Evolutionary conservation across 495 filamentous ascomycete genomes (phyloP).

Genomic region (Tirmania nivea): DNA sequence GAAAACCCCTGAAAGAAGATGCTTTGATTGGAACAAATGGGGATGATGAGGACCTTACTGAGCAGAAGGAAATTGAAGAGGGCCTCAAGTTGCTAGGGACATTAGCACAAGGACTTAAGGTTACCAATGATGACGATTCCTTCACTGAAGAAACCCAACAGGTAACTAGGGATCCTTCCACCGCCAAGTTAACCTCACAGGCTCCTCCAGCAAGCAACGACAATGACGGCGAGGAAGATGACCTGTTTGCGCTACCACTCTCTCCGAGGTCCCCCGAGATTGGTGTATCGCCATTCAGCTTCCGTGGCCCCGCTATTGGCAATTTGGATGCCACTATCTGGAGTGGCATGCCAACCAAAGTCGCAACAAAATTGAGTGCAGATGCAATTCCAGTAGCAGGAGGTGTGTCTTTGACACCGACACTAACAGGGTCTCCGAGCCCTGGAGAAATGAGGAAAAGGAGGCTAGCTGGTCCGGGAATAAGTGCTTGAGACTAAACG

Average conservation of each 20-base stretch:
- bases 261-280: constrained; percentile 16
- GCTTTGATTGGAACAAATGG: neutral
- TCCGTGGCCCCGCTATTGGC: constrained; percentile 10
- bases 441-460: neutral
- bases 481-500: too few species aligned
- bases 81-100: neutral
- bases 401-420: neutral
- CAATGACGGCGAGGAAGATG: constrained; percentile 9
- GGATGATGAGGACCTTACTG: neutral
- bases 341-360: neutral
- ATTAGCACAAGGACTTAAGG: neutral
- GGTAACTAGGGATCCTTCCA: neutral
- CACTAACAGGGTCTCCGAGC: neutral
- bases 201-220: neutral
- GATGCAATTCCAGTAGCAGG: neutral
- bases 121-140: neutral
- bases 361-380: neutral
- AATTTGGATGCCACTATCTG: constrained; percentile 1
- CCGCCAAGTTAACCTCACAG: neutral
- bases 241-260: constrained; percentile 17
- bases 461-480: neutral
- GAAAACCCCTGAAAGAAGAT: neutral
- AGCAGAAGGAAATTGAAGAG: constrained; percentile 5
- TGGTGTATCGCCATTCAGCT: constrained; percentile 14
- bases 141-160: neutral